A percentile compares a stretch with the other conserved stretches of the same genome.
Evolutionary conservation across 257 asterid species (phyloP).

Genomic region (Solanum clarkiae): DNA sequence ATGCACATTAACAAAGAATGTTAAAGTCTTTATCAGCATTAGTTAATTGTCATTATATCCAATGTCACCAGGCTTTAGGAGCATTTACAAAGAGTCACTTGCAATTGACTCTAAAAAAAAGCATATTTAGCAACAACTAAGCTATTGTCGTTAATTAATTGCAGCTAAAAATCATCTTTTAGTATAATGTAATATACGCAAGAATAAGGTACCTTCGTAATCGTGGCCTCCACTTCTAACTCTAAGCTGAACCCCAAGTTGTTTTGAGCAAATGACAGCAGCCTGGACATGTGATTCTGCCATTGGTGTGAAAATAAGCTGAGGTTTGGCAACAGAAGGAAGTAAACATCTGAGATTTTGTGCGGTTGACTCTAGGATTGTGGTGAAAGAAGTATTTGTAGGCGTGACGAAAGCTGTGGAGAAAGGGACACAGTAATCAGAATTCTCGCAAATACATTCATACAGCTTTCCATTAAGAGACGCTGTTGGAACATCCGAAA

Average conservation of each 20-base stretch:
- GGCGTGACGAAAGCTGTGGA: constrained; percentile 13
- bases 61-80: no score
- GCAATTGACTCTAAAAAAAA: no score
- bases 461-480: neutral
- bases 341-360: constrained; percentile 22
- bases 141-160: no score
- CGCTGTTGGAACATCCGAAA: neutral
- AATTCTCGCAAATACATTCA: constrained; percentile 15
- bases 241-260: constrained; percentile 14
- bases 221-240: constrained; percentile 26
- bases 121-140: no score
- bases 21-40: no score
- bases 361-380: constrained; percentile 15
- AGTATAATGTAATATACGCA: neutral
- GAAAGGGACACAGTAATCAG: constrained; percentile 14
- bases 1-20: no score
- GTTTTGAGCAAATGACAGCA: constrained; percentile 20
- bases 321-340: constrained; percentile 18
- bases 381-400: constrained; percentile 5
- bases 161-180: no score
- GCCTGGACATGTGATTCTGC: constrained; percentile 25
- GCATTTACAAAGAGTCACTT: no score
- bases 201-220: constrained; percentile 1
- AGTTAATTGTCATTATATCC: no score
- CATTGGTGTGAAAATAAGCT: constrained; percentile 22